A percentile compares a stretch with the other conserved stretches of the same genome.
These are phyloP conservation scores for apple (Malus domestica) DNA, from an alignment of 306 rosid genomes.

Conservation along the genomic window ASM211411v1 NC_041798.1:31704001-31704500, in stretches of 20 bases:
- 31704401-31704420: background rate
- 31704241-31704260: background rate
- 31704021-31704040: background rate
- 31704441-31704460: background rate
- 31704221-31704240: background rate
- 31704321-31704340: background rate
- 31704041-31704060: background rate
- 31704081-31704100: background rate
- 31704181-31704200: background rate
- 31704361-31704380: background rate
- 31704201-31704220: background rate
- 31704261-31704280: background rate
- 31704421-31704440: background rate
- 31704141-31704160: conserved; percentile 74
- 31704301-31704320: background rate
- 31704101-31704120: conserved; percentile 20
- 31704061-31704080: background rate
- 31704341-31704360: background rate
- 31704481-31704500: background rate
- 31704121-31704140: conserved; percentile 86
- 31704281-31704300: background rate
- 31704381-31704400: background rate
- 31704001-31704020: background rate
- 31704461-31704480: background rate
- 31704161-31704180: conserved; percentile 76